Base-by-base conservation (phyloP, 768 basidiomycete genomes). In the Leucocoprinus leucothites region DNA sequence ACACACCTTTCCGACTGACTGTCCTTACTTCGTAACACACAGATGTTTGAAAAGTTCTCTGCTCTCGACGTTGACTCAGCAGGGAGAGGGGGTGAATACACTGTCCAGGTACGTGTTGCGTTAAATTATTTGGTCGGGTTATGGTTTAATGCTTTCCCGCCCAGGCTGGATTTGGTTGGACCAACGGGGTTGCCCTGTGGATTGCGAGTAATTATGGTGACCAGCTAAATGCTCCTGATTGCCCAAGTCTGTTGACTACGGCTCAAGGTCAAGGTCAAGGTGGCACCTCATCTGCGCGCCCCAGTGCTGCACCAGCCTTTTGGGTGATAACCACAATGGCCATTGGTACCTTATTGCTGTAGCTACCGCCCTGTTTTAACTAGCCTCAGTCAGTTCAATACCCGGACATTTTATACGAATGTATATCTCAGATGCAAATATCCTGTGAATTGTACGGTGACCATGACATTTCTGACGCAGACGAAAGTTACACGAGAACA, bases 21-120 rank as follows among this genome's bases (percentile, higher is more conserved):
- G 35, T 24, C 62, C 31, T 53, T 14, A 3, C 18, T 19, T 42
- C 26, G 22, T 53, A 58, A n/a, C n/a, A n/a, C n/a, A n/a, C 60
- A 92, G 86, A 92, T 93, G 89, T 94, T 85, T 58, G 91, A 93
- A 68, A 91, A 94, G 69, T 94, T 94, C 72, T 92, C 90, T 2
- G 81, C 79, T 40, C 65, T 82, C 9, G 85, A 96, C 55, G 78
- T 94, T 28, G 86, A 91, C 68, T 86, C 85, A 2, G 85, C 88
- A 2, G 92, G 91, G 4, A 72, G 73, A 11, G 92, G 91, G 6
- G 92, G 92, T 22, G 92, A 94, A 74, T 96, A 97, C 62, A 88
- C 84, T 2, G 93, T 94, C 3, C 90, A 93, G 70, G 84, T 81
- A 51, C 58, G 72, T 55, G 60, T 63, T 34, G 43, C 13, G 51